Conservation (phyloP, 345 rosid genomes). For the Aquilaria sinensis region DNA sequence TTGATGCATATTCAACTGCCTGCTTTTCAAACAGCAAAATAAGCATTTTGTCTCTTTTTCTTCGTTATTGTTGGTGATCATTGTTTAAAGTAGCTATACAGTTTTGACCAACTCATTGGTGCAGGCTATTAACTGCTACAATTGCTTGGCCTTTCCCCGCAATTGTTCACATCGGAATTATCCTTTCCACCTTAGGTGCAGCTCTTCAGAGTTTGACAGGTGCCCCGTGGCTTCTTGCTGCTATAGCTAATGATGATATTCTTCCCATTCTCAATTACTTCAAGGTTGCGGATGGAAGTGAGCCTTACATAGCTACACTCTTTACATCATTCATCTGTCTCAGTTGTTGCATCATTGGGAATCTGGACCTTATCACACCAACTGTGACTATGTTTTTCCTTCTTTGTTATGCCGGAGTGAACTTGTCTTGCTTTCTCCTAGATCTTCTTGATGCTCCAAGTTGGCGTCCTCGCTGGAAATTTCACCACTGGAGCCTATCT, state of each 20-base stretch:
- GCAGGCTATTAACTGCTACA: constrained; percentile 89
- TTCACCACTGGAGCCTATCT: constrained; percentile 98
- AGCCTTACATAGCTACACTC: constrained; percentile 86
- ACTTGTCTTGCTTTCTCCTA: constrained; percentile 97
- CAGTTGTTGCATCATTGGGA: constrained; percentile 92
- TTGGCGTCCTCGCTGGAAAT: constrained; percentile 99
- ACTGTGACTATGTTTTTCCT: constrained; percentile 97
- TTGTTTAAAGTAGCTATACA: not conserved
- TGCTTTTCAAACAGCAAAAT: not conserved
- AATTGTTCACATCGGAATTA: constrained; percentile 78
- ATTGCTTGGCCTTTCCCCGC: constrained; percentile 96
- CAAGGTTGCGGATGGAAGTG: constrained; percentile 81
- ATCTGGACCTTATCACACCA: constrained; percentile 97
- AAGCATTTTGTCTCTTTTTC: no score
- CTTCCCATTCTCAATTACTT: constrained; percentile 95
- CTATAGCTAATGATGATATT: constrained; percentile 98
- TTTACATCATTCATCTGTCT: constrained; percentile 86
- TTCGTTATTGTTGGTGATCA: no score
- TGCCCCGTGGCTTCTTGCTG: constrained; percentile 98
- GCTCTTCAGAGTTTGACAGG: constrained; percentile 99
- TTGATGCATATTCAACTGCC: not conserved
- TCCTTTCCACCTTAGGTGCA: constrained; percentile 97
- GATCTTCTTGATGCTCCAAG: constrained; percentile 99
- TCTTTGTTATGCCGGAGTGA: constrained; percentile 93
- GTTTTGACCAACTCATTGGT: constrained; percentile 11